phyloP scores from a whole-genome alignment of 164 flowering plant species.

The Umbellularia californica region DNA sequence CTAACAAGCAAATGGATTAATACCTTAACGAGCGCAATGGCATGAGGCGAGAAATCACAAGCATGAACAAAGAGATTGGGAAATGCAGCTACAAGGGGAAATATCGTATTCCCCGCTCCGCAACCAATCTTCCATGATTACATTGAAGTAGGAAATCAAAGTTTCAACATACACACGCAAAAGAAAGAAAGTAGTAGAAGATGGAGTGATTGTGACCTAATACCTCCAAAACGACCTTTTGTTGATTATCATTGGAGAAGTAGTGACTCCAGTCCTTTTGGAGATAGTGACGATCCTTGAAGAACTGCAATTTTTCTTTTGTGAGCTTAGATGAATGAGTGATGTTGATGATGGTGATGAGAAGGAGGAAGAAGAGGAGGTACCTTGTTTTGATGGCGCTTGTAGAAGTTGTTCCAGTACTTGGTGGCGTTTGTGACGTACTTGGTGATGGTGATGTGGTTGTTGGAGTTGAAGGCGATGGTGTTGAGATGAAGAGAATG shows the following conservation, averaged over 20 bases:
- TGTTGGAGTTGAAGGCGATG: neutral
- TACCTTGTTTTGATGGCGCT: slow-evolving; percentile 76
- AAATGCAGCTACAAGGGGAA: slow-evolving; percentile 39
- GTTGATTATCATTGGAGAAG: slow-evolving; percentile 33
- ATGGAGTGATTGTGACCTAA: neutral
- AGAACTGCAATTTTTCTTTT: slow-evolving; percentile 48
- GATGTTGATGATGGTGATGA: neutral
- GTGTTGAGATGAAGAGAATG: neutral
- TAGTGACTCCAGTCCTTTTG: slow-evolving; percentile 87
- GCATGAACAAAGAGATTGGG: slow-evolving; percentile 49
- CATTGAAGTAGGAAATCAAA: neutral
- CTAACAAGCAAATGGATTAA: neutral
- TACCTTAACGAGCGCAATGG: slow-evolving; percentile 43
- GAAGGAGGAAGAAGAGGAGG: neutral
- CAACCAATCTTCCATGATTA: slow-evolving; percentile 42
- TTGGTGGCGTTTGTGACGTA: slow-evolving; percentile 76
- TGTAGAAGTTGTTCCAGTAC: slow-evolving; percentile 93
- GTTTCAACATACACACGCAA: neutral
- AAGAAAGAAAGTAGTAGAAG: neutral
- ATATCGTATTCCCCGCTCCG: slow-evolving; percentile 54
- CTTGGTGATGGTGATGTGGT: slow-evolving; percentile 28
- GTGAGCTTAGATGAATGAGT: neutral
- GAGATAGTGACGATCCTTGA: slow-evolving; percentile 90
- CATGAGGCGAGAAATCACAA: slow-evolving; percentile 48
- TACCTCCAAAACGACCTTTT: slow-evolving; percentile 45